Conservation (phyloP, 805 yeast species). For the Yamadazyma tumulicola region DNA sequence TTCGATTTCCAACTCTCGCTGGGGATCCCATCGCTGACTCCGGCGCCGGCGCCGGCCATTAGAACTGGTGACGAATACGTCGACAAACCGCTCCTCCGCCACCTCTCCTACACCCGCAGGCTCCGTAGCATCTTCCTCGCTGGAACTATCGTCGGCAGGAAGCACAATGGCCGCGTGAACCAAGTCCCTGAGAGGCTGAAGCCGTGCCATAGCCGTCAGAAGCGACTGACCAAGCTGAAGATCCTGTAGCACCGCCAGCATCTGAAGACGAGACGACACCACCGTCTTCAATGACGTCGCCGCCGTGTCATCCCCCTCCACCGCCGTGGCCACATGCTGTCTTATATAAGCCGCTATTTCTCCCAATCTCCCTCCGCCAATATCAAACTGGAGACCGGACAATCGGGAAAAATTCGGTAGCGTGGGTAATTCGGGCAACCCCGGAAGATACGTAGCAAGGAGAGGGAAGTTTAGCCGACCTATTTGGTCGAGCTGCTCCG, state of each 20-base stretch:
- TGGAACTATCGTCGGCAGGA: slow-evolving; percentile 45
- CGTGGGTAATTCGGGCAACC: slow-evolving; percentile 15
- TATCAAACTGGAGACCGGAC: slow-evolving; percentile 7
- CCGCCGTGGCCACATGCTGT: slow-evolving; percentile 12
- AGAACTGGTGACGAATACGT: slow-evolving; percentile 43
- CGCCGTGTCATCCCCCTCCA: slow-evolving; percentile 6
- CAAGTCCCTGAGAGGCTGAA: slow-evolving; percentile 44
- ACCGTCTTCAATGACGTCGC: slow-evolving; percentile 29
- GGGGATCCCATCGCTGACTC: slow-evolving; percentile 5
- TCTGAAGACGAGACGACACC: slow-evolving; percentile 38
- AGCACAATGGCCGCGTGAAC: slow-evolving; percentile 46
- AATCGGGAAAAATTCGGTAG: slow-evolving; percentile 11
- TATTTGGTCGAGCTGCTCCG: slow-evolving; percentile 49
- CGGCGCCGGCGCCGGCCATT: slow-evolving; percentile 4
- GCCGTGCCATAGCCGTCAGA: slow-evolving; percentile 49
- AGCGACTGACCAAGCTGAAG: slow-evolving; percentile 46
- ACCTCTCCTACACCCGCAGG: slow-evolving; percentile 55
- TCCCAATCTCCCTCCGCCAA: slow-evolving; percentile 6
- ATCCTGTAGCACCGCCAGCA: slow-evolving; percentile 39
- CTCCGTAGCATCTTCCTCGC: slow-evolving; percentile 28
- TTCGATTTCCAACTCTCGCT: slow-evolving; percentile 28
- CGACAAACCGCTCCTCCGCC: slow-evolving; percentile 43
- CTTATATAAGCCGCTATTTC: slow-evolving; percentile 8
- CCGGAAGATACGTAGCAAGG: slow-evolving; percentile 1
- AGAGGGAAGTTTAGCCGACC: slow-evolving; percentile 37